A percentile compares a stretch with the other conserved stretches of the same genome.
phyloP scores from a whole-genome alignment of 139 green algal species.

The Micromonas pusilla region DNA sequence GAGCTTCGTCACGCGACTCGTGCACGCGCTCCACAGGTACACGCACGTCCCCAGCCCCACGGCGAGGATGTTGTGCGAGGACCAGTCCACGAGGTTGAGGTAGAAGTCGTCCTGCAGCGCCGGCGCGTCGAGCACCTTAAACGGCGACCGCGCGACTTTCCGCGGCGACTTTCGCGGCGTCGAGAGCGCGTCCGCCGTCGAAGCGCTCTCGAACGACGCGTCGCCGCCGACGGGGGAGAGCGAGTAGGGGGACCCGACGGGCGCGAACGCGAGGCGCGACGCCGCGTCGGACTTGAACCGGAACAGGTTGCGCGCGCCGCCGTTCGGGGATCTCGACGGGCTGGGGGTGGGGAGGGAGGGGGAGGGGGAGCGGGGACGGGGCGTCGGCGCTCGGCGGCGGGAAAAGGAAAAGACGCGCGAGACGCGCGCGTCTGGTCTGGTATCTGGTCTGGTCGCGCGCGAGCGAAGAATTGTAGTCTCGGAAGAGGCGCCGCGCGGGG shows the following conservation, averaged over 20 bases:
- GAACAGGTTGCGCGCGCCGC: not conserved
- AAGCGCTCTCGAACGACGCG: conserved; percentile 21
- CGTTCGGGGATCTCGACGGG: not conserved
- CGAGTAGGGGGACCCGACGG: conserved; percentile 58
- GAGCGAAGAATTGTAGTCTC: conserved; percentile 1
- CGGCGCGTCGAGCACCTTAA: conserved; percentile 84
- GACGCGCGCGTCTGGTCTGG: too few species aligned
- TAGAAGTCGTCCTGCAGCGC: conserved; percentile 93
- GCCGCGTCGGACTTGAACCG: not conserved
- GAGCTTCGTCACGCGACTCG: conserved; percentile 85
- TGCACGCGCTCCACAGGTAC: conserved; percentile 92
- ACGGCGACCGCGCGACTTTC: conserved; percentile 83
- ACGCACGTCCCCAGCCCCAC: conserved; percentile 85
- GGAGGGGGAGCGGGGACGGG: not conserved
- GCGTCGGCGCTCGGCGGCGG: not conserved
- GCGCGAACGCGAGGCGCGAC: conserved; percentile 28
- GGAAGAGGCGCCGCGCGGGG: not conserved
- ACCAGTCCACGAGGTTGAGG: conserved; percentile 98
- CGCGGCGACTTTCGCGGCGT: conserved; percentile 46
- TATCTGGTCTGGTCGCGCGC: too few species aligned
- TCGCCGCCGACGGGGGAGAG: conserved; percentile 55
- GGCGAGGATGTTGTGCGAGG: conserved; percentile 79
- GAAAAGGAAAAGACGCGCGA: not conserved
- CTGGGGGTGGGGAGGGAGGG: not conserved
- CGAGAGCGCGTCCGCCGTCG: conserved; percentile 24